Evolutionary conservation across 331 rosid species (phyloP), one percentile per base, ranked within the genome.

Genomic region (Spiraea crenata): DNA sequence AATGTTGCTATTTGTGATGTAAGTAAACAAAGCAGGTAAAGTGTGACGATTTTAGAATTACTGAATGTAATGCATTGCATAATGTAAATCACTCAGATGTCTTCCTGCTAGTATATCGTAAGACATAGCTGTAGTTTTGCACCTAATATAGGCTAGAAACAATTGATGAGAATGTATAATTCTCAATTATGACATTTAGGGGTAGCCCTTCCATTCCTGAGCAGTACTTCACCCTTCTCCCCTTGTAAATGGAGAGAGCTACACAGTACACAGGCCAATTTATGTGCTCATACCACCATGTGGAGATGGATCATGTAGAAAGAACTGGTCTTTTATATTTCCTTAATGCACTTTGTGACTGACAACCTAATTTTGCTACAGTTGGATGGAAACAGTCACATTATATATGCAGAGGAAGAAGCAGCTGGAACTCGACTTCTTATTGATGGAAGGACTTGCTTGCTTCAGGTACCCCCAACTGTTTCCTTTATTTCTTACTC

Each of bases 381-480:
- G 99, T 80, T 95, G 93, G 89, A 91, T 70, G 99, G 99, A 78
- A 95, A 89, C 80, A 95, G 99, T 83, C 99, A 95, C 82, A 90
- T 95, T 41, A 86, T 95, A 83, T 95, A 95, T 74, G 96, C 96
- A 38, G 99, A 95, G 87, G 99, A 95, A 89, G 99, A 95, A 84
- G 98, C 99, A 63, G 99, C 99, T 50, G 99, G 99, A 73, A 95
- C 98, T 76, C 98, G 99, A 34, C 99, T 95, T 88, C 83, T 95
- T 62, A 95, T 95, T 70, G 99, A 95, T 91, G 99, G 99, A 84
- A 89, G 98, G 81, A 95, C 99, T 67, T 95, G 99, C 89, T 85
- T 95, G 86, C 99, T 95, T 89, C 99, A 95, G 99, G 99, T 93
- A 69, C 69, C 69, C 67, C 45, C 57, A 68, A 25, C 31, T 25